Evolutionary conservation across 495 filamentous ascomycete species (phyloP).

Genomic region (Parachaetomium inaequale): DNA sequence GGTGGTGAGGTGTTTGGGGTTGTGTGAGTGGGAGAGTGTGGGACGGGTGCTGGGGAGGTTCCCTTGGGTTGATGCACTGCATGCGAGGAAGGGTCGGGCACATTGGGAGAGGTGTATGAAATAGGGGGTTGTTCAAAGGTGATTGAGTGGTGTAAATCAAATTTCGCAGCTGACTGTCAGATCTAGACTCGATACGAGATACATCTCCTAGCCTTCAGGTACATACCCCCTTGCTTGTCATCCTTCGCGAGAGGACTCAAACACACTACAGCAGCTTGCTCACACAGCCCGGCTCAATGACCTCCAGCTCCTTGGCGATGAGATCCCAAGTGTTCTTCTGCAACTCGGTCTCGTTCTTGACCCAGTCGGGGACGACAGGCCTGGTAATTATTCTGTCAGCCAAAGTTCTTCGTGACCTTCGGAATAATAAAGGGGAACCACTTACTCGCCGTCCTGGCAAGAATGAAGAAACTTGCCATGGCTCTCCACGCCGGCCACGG

Average conservation of each 20-base stretch:
- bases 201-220: too few relatives aligned
- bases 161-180: too few relatives aligned
- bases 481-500: constrained; percentile 32
- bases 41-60: background rate
- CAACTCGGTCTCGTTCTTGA: constrained; percentile 10
- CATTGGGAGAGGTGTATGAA: background rate
- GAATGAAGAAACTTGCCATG: constrained; percentile 20
- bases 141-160: background rate
- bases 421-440: background rate
- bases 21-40: background rate
- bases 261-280: background rate
- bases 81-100: background rate
- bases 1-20: background rate
- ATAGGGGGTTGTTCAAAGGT: background rate
- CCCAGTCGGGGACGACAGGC: constrained; percentile 17
- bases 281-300: background rate
- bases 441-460: constrained; percentile 19
- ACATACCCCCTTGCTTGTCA: too few relatives aligned
- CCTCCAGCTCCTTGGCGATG: constrained; percentile 15
- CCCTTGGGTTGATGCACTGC: constrained; percentile 1
- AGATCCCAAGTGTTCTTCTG: constrained; percentile 19
- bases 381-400: constrained; percentile 6
- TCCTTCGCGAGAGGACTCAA: background rate
- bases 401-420: background rate
- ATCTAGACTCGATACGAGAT: too few relatives aligned